phyloP scores from a whole-genome alignment of 116 monocot species.

The Dioscorea cayenensis region DNA sequence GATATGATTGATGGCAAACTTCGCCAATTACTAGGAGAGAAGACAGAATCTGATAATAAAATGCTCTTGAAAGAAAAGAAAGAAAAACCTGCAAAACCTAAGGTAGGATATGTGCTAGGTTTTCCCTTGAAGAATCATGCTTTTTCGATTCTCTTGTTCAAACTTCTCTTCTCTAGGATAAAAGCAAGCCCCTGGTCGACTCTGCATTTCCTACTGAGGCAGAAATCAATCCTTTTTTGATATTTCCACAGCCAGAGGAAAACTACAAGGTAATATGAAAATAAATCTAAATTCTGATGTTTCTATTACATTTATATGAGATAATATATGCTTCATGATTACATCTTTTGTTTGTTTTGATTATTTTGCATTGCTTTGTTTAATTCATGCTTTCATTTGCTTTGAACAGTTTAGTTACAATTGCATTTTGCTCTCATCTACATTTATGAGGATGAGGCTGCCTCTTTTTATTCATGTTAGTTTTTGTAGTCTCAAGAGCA shows the following conservation, averaged over 20 bases:
- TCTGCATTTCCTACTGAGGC: conserved; percentile 39
- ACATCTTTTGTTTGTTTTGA: not conserved
- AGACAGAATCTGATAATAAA: conserved; percentile 79
- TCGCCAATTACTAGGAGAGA: conserved; percentile 62
- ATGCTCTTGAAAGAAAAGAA: conserved; percentile 91
- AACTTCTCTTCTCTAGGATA: conserved; percentile 32
- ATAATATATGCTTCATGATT: not conserved
- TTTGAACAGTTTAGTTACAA: too few species aligned
- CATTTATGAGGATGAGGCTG: too few species aligned
- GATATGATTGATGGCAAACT: conserved; percentile 78
- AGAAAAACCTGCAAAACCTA: conserved; percentile 75
- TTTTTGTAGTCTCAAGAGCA: too few species aligned
- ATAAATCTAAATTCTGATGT: not conserved
- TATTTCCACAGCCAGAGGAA: conserved; percentile 86
- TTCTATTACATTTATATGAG: not conserved
- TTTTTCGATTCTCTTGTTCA: not conserved
- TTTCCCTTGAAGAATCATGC: not conserved
- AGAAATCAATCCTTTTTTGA: conserved; percentile 82
- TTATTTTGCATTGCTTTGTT: too few species aligned
- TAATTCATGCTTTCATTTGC: too few species aligned
- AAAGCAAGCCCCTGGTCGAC: conserved; percentile 17
- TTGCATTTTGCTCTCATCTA: too few species aligned
- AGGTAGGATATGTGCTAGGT: conserved; percentile 23
- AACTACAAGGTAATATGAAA: conserved; percentile 66
- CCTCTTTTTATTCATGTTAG: too few species aligned